Evolutionary conservation across 305 asterid genomes (phyloP), one percentile per base, ranked within the genome.

Genomic region (Rubia tinctorum): DNA sequence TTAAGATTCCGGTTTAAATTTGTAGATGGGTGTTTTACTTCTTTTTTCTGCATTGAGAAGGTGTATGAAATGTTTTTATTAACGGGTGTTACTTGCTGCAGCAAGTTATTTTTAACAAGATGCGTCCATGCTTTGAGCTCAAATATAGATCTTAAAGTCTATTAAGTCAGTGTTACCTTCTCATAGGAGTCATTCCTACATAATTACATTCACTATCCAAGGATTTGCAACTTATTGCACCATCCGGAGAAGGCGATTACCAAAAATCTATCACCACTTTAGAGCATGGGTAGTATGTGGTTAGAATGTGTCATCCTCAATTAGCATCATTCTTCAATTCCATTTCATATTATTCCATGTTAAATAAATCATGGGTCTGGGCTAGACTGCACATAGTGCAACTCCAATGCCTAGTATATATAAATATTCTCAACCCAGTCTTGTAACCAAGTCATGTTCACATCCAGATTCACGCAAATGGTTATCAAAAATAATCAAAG

Each of bases 131-230:
- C 91, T 92, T 95, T 84, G 97, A 95, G 84, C 90, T 95, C 84
- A 95, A 95, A 86, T 95, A 97, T 87, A 84, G 97, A 86, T 88
- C 99, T 40, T 95, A 87, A 80, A 92, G 96, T 86, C 83, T 95
- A 76, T 86, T 95, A 90, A 88, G 96, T 81, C 99, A 95, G 84
- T 92, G 97, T 81, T 95, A 95, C 86, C 98, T 89, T 86, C 99
- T 95, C 14, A 96, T 92, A 68, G 99, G 99, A 73, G 97, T 97
- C 56, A 86, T 87, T 84, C 91, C 93, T 79, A 89, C 96, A 7
- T 97, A 90, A 76, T 92, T 92, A 72, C 99, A 95, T 84, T 88
- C 90, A 78, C 74, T 95, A 71, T 85, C 81, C 89, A 92, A 88
- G 89, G 99, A 89, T 42, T 85, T 92, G 76, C 97, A 95, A 71